A percentile compares a stretch with the other conserved stretches of the same genome.
Conservation (phyloP, 306 rosid genomes). For the Prinsepia uniflora region DNA sequence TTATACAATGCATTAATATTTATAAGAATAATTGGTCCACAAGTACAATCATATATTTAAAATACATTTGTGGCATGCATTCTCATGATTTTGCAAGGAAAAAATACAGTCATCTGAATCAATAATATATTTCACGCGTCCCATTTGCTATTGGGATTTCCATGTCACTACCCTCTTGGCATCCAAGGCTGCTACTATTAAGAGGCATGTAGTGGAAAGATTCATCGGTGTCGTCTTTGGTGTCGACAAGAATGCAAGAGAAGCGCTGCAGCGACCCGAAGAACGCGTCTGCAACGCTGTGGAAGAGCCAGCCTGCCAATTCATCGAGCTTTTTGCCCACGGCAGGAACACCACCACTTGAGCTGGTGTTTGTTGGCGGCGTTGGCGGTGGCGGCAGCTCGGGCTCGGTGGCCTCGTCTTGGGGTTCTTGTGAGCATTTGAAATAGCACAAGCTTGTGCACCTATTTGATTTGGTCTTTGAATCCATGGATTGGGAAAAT, state of each 20-base stretch:
- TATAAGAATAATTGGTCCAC: too few species aligned
- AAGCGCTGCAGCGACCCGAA: constrained; percentile 23
- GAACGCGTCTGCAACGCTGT: constrained; percentile 12
- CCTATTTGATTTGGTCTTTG: background rate
- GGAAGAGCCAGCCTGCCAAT: constrained; percentile 20
- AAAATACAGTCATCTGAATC: background rate
- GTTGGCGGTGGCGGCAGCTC: too few species aligned
- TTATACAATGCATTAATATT: background rate
- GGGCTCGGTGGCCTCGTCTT: background rate
- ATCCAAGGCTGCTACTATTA: background rate
- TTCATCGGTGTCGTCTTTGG: constrained; percentile 19
- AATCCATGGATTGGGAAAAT: background rate
- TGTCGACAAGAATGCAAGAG: constrained; percentile 23
- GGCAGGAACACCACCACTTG: background rate
- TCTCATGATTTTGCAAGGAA: too few species aligned
- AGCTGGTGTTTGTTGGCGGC: background rate
- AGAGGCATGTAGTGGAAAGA: background rate
- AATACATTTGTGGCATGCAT: background rate
- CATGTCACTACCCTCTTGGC: background rate
- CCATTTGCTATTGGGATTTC: constrained; percentile 6
- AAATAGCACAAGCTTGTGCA: constrained; percentile 14
- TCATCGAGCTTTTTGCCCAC: constrained; percentile 8
- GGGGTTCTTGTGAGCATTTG: background rate
- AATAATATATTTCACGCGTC: background rate
- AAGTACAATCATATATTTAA: background rate